Base-by-base conservation (phyloP, 257 asterid genomes). In the Scutellaria baicalensis region DNA sequence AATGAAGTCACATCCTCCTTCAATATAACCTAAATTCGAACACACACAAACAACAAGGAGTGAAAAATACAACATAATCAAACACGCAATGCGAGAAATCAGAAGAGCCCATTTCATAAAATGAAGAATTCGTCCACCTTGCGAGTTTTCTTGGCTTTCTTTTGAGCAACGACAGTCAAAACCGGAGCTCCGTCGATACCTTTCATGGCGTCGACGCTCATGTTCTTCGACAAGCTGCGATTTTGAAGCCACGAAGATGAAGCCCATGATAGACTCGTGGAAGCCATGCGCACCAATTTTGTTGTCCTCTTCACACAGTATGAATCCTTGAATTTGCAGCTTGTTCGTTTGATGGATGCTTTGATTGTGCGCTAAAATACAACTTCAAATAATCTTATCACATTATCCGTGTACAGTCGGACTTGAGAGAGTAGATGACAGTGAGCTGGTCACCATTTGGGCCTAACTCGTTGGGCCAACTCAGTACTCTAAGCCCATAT, bases 1-100 rank as follows among this genome's bases (percentile, higher is more conserved):
- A 94, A 78, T 10, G 79, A 73, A 13, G 79, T 8, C 70, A 93
- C 93, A 79, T 93, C 96, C 78, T 93, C 97, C 83, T 89, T 89
- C 91, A 93, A 66, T 82, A 89, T 89, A 79, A 93, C 79, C 99
- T 89, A 70, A 70, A 73, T 59, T 43, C 68, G 33, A 75, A 38
- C n/a, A 55, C 40, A 36, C 47, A 54, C 49, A 36, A 9, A 20
- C 0, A 0, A 11, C n/a, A 42, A 13, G 2, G 35, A 10, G 23
- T 7, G 5, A 14, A 21, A 75, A 12, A 58, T 1, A 20, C 18
- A 8, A 57, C 2, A 27, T 2, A 27, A 27, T 27, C 33, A 27
- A 27, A 3, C 33, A 55, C 45, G 13, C 35, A 59, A 67, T 8
- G 23, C 47, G 8, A 55, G 14, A 60, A 33, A 57, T 13, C 17